Conservation (phyloP, 192 early-diverging fungal species). For the Gaertneriomyces semiglobifer region DNA sequence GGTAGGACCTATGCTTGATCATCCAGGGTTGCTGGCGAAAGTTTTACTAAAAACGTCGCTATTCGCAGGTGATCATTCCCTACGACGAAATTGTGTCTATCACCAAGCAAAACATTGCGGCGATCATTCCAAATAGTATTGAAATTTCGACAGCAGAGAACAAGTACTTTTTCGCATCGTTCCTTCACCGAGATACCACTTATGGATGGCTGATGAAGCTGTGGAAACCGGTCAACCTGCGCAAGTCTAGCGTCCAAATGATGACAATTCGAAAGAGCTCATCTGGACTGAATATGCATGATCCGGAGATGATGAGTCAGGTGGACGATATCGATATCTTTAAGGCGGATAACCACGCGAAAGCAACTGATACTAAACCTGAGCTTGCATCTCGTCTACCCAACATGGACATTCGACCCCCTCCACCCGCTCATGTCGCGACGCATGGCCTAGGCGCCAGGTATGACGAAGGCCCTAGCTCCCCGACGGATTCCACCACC, state of each 20-base stretch:
- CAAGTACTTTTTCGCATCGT: slow-evolving; percentile 46
- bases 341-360: neutral
- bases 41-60: neutral
- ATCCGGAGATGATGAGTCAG: neutral
- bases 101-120: slow-evolving; percentile 42
- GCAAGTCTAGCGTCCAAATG: slow-evolving; percentile 23
- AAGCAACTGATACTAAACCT: neutral
- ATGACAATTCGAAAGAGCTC: slow-evolving; percentile 19
- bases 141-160: slow-evolving; percentile 36
- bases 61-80: slow-evolving; percentile 8
- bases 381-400: too few species aligned
- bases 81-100: slow-evolving; percentile 39
- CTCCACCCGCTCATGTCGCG: too few species aligned
- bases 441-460: too few species aligned
- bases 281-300: neutral
- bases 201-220: slow-evolving; percentile 26
- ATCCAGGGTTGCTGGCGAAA: neutral
- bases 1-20: neutral
- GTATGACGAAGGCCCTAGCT: too few species aligned
- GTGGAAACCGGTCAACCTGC: slow-evolving; percentile 14
- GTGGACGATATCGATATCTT: slow-evolving; percentile 1
- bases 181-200: slow-evolving; percentile 39
- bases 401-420: too few species aligned
- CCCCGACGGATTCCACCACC: too few species aligned
- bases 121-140: slow-evolving; percentile 46